phyloP scores from a whole-genome alignment of 2,329 filamentous ascomycete species.

The Davidsoniella eucalypti region DNA sequence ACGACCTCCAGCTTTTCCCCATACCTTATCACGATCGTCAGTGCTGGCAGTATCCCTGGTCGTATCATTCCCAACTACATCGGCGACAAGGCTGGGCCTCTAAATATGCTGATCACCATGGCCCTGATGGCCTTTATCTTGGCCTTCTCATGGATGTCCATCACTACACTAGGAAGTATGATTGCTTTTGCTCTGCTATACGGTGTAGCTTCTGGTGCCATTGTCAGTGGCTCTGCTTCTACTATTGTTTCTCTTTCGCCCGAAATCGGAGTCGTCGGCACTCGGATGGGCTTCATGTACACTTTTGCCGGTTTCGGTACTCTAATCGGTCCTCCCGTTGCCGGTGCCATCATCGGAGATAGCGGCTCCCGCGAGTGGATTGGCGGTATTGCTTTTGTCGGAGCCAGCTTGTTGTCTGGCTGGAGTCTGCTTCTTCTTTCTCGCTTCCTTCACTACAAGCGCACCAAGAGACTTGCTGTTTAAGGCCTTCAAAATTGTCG shows the following conservation, averaged over 20 bases:
- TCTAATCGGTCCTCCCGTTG: conserved; percentile 27
- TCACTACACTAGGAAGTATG: conserved; percentile 21
- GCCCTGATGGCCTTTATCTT: conserved; percentile 28
- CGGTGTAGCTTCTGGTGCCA: conserved; percentile 29
- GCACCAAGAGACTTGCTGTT: not conserved
- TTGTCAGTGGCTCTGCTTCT: conserved; percentile 27
- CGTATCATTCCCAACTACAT: conserved; percentile 28
- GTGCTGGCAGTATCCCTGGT: conserved; percentile 29
- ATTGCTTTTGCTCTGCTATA: conserved; percentile 28
- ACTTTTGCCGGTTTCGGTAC: conserved; percentile 29
- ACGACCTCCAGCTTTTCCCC: conserved; percentile 21
- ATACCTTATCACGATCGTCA: conserved; percentile 29
- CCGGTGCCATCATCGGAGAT: conserved; percentile 23
- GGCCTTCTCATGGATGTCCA: conserved; percentile 31
- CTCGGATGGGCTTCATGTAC: conserved; percentile 25
- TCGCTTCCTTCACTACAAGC: conserved; percentile 13
- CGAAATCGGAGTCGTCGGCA: conserved; percentile 25
- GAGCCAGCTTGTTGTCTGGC: conserved; percentile 18
- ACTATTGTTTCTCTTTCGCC: conserved; percentile 26
- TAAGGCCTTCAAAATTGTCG: not conserved
- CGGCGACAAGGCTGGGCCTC: conserved; percentile 26
- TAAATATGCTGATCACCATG: conserved; percentile 24
- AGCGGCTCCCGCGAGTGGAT: conserved; percentile 18
- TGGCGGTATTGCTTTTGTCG: conserved; percentile 20
- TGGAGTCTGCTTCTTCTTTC: conserved; percentile 15